Evolutionary conservation across 345 rosid species (phyloP).

Genomic region (Nephelium lappaceum): DNA sequence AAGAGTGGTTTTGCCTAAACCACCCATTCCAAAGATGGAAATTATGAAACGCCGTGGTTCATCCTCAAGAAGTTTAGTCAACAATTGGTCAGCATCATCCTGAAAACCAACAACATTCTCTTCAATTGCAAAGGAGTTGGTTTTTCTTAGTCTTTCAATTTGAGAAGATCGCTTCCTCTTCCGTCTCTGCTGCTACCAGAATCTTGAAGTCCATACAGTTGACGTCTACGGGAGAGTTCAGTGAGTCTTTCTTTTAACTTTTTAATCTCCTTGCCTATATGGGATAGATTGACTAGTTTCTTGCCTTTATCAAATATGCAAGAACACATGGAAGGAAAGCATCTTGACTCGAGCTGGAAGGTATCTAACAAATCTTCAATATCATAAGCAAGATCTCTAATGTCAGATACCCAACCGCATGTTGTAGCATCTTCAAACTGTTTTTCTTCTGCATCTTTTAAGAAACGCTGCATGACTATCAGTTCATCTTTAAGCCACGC

Average conservation of each 20-base stretch:
- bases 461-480: no score
- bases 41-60: slow-evolving; percentile 24
- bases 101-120: background rate
- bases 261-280: slow-evolving; percentile 15
- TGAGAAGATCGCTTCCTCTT: background rate
- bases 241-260: slow-evolving; percentile 6
- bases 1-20: slow-evolving; percentile 32
- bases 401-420: slow-evolving; percentile 33
- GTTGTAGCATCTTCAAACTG: slow-evolving; percentile 30
- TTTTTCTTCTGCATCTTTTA: slow-evolving; percentile 22
- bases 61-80: slow-evolving; percentile 17
- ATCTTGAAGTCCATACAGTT: slow-evolving; percentile 12
- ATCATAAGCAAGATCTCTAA: slow-evolving; percentile 18
- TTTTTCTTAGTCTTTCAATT: slow-evolving; percentile 23
- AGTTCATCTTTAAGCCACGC: no score
- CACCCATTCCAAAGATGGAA: slow-evolving; percentile 36
- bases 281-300: slow-evolving; percentile 6
- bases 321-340: background rate
- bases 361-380: slow-evolving; percentile 34
- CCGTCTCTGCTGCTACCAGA: background rate
- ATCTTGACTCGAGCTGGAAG: slow-evolving; percentile 10
- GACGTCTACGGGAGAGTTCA: background rate
- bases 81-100: slow-evolving; percentile 11
- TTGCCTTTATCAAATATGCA: background rate
- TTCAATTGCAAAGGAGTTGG: slow-evolving; percentile 1